These are phyloP conservation scores for Xylariaceae sp. DNA, from an alignment of 2,329 filamentous ascomycete species.

Conservation along the genomic window DNA sequence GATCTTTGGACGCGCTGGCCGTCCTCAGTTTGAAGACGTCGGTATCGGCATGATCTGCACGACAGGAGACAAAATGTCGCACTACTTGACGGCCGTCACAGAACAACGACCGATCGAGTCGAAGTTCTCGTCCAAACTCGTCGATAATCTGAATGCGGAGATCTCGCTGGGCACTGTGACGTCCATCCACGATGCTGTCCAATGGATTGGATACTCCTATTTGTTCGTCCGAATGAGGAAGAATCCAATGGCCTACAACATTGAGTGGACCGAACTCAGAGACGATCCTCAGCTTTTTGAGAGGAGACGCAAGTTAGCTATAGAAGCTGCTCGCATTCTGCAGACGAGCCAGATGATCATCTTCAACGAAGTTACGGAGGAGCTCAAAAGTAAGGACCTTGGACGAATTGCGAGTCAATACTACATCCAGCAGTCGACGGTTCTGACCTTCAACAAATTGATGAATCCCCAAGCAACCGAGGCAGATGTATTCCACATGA, in stretches of 20 bases:
- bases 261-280: constrained; percentile 84
- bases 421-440: constrained; percentile 88
- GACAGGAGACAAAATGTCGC: constrained; percentile 83
- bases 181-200: constrained; percentile 85
- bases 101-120: constrained; percentile 97
- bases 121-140: constrained; percentile 86
- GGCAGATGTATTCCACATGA: constrained; percentile 91
- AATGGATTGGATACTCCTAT: constrained; percentile 98
- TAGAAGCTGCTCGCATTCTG: constrained; percentile 79
- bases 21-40: constrained; percentile 94
- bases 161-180: constrained; percentile 92
- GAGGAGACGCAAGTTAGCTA: constrained; percentile 76
- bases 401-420: constrained; percentile 96
- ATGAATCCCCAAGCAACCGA: constrained; percentile 84
- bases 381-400: constrained; percentile 88
- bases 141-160: constrained; percentile 96
- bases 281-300: constrained; percentile 87
- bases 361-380: constrained; percentile 91
- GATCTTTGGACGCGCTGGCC: constrained; percentile 96
- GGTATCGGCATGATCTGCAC: constrained; percentile 99
- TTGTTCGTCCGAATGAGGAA: constrained; percentile 94
- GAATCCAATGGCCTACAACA: constrained; percentile 87
- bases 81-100: constrained; percentile 89
- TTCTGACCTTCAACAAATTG: constrained; percentile 94
- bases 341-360: constrained; percentile 98